Evolutionary conservation across 108 stramenopile species (phyloP).

Genomic region (Mayamaea pseudoterrestris): DNA sequence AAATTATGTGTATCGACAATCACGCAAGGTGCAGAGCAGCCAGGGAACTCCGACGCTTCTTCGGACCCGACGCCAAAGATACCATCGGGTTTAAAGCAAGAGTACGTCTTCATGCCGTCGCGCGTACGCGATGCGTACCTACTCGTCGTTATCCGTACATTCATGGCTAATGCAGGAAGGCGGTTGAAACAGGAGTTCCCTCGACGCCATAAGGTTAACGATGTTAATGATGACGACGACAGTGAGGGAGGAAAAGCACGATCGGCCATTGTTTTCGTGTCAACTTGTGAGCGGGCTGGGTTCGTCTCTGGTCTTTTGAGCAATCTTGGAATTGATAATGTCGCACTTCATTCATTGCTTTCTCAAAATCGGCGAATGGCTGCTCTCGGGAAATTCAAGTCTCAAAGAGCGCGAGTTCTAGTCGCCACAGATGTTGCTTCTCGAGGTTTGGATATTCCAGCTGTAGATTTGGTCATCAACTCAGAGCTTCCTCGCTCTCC

Average conservation of each 20-base stretch:
- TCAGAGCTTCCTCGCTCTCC: slow-evolving; percentile 88
- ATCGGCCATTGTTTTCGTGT: slow-evolving; percentile 90
- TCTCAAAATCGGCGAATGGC: slow-evolving; percentile 85
- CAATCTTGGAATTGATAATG: slow-evolving; percentile 81
- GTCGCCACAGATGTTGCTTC: slow-evolving; percentile 98
- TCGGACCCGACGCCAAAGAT: slow-evolving; percentile 48
- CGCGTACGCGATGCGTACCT: slow-evolving; percentile 79
- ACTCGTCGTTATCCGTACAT: slow-evolving; percentile 50
- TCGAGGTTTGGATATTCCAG: slow-evolving; percentile 94
- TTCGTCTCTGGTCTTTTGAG: slow-evolving; percentile 76
- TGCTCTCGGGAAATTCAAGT: slow-evolving; percentile 85
- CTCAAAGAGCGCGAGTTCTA: slow-evolving; percentile 77
- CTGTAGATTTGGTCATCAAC: slow-evolving; percentile 94
- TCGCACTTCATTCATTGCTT: slow-evolving; percentile 86
- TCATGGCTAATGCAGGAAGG: slow-evolving; percentile 71
- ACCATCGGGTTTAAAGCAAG: slow-evolving; percentile 80
- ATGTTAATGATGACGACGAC: slow-evolving; percentile 22
- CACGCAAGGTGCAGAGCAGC: slow-evolving; percentile 9
- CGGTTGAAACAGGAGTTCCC: background rate
- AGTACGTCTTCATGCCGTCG: slow-evolving; percentile 94
- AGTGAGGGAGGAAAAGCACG: slow-evolving; percentile 47
- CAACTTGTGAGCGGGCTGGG: slow-evolving; percentile 92
- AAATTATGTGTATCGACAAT: slow-evolving; percentile 9
- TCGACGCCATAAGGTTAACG: slow-evolving; percentile 10
- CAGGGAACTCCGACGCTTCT: slow-evolving; percentile 11